A percentile compares a stretch with the other conserved stretches of the same genome.
Conservation (phyloP, 2,329 filamentous ascomycete species). For the Neurospora sp. region DNA sequence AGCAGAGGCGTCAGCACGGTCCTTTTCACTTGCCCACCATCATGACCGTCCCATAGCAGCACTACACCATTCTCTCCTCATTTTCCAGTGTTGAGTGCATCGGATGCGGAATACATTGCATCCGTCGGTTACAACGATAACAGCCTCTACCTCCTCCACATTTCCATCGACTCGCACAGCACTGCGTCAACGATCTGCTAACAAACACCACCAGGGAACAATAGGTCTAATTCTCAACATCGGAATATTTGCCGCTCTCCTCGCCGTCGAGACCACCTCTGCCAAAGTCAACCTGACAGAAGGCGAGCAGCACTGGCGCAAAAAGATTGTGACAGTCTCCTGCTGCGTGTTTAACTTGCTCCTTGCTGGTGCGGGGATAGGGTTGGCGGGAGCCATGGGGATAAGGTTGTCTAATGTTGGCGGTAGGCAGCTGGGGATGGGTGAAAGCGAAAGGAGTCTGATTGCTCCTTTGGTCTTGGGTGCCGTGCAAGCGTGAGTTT, state of each 20-base stretch:
- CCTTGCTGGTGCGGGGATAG: slow-evolving; percentile 13
- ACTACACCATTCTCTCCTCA: background rate
- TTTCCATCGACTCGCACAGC: too few species aligned
- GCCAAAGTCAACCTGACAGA: slow-evolving; percentile 13
- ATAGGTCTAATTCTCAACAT: slow-evolving; percentile 13
- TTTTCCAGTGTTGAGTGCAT: background rate
- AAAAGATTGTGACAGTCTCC: slow-evolving; percentile 15
- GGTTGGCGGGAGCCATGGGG: slow-evolving; percentile 11
- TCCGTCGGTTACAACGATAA: background rate
- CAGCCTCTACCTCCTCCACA: background rate
- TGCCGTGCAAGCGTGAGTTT: slow-evolving; percentile 14
- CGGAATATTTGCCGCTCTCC: slow-evolving; percentile 9
- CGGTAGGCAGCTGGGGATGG: background rate
- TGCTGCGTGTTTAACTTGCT: slow-evolving; percentile 15
- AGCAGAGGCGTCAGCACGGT: background rate
- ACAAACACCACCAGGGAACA: slow-evolving; percentile 8
- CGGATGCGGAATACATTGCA: background rate
- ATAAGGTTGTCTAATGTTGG: slow-evolving; percentile 1
- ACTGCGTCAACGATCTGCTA: background rate
- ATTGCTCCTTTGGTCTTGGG: slow-evolving; percentile 13
- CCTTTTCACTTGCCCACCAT: background rate
- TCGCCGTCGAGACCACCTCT: slow-evolving; percentile 11
- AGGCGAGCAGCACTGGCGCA: slow-evolving; percentile 18
- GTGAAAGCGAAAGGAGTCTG: slow-evolving; percentile 6
- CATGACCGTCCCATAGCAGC: background rate